Evolutionary conservation across 2,329 filamentous ascomycete genomes (phyloP), one percentile per base, ranked within the genome.

Genomic region (Didymella sp.): DNA sequence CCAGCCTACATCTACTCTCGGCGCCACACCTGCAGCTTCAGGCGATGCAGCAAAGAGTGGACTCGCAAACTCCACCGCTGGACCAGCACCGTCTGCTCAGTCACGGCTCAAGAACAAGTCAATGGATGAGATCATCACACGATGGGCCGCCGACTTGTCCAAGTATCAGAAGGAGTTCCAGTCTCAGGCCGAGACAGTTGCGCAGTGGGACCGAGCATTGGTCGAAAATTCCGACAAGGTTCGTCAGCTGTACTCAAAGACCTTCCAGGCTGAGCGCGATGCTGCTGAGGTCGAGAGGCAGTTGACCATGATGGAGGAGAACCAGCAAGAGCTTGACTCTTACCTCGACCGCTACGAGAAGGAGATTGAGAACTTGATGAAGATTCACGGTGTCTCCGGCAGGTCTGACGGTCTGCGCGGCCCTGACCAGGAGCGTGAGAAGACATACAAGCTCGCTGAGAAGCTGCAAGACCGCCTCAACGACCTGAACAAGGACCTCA

Each of bases 151-250:
- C 0, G 95, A 98, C 72, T 82, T 99, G 46, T 90, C 92, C 50
- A 96, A 96, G 72, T 97, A 99, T 73, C 94, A 98, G 72, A 96
- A 96, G 75, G 92, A 96, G 57, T 99, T 98, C 80, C 92, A 96
- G 73, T 85, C 89, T 30, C 92, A 98, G 75, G 94, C 96, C 4
- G 85, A 88, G 59, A 89, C 92, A 62, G 91, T 98, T 13, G 90
- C 92, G 12, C 84, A 85, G 41, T 99, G 96, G 96, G 95, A 99
- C 75, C 87, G 92, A 56, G 86, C 93, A 74, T 83, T 99, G 13
- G 92, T 98, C 3, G 91, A 96, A 66, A 99, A 99, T 71, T 91
- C 90, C 56, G 91, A 94, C 71, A 96, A 96, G 81, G 96, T 99
- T 59, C 91, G 94, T 76, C 92, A 94, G 76, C 82, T 99, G 4